These are phyloP conservation scores for Syzygium grande DNA, from an alignment of 345 rosid genomes.

Conservation along the genomic window DNA sequence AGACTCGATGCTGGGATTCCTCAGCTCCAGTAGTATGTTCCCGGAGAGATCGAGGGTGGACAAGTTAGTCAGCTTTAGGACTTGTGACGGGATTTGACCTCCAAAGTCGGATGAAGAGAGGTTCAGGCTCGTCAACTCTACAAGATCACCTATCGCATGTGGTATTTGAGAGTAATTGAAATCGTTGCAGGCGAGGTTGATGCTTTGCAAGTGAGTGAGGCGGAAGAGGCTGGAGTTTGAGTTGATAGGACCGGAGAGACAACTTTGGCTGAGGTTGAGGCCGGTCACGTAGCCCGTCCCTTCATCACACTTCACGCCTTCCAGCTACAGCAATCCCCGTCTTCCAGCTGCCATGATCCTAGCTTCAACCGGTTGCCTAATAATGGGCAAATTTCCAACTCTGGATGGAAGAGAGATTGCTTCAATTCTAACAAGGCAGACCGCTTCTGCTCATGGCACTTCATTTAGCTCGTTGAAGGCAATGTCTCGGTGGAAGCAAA, in stretches of 20 bases:
- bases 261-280: slow-evolving; percentile 7
- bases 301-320: slow-evolving; percentile 4
- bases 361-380: too few species aligned
- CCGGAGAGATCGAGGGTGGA: slow-evolving; percentile 7
- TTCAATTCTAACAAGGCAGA: background rate
- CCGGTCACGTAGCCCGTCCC: slow-evolving; percentile 5
- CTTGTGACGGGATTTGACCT: slow-evolving; percentile 9
- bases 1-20: background rate
- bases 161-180: slow-evolving; percentile 1
- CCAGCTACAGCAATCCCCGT: background rate
- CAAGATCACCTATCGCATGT: background rate
- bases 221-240: slow-evolving; percentile 8
- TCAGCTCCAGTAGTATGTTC: background rate
- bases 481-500: background rate
- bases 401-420: background rate
- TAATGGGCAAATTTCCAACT: accelerated
- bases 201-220: slow-evolving; percentile 8
- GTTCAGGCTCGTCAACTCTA: background rate
- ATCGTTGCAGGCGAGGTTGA: slow-evolving; percentile 1
- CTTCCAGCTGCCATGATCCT: background rate
- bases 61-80: slow-evolving; percentile 2
- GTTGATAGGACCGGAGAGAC: slow-evolving; percentile 4
- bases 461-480: background rate
- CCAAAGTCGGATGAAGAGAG: slow-evolving; percentile 2
- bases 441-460: background rate